These are phyloP conservation scores for Melastoma candidum DNA, from an alignment of 441 rosid species.

Conservation along the genomic window DNA sequence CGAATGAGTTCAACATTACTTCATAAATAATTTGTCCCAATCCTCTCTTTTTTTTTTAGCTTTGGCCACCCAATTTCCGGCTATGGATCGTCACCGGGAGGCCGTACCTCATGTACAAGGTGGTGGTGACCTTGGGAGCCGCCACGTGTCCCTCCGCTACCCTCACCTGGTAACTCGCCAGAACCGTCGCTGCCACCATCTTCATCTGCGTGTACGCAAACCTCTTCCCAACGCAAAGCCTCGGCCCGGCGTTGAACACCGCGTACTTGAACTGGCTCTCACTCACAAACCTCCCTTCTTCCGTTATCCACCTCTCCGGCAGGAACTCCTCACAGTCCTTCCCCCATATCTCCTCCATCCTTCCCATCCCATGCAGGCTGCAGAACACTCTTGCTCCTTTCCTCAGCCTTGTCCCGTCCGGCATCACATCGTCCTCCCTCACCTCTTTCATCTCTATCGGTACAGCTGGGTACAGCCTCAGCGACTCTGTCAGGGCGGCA, in stretches of 20 bases:
- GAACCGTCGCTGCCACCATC: constrained; percentile 66
- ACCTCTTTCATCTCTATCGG: constrained; percentile 67
- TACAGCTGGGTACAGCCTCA: constrained; percentile 66
- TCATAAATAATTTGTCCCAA: too few species aligned
- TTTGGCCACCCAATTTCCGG: too few species aligned
- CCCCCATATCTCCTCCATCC: constrained; percentile 62
- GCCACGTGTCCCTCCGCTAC: constrained; percentile 38
- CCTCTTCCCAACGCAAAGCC: constrained; percentile 60
- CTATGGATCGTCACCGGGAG: constrained; percentile 34
- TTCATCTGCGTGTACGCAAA: constrained; percentile 78
- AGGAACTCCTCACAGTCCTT: constrained; percentile 52
- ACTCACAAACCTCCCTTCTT: constrained; percentile 36
- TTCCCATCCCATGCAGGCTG: constrained; percentile 48
- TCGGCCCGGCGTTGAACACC: constrained; percentile 67
- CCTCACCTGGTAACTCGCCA: constrained; percentile 46
- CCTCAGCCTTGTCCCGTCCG: constrained; percentile 37
- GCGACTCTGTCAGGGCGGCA: constrained; percentile 62
- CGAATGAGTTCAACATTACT: too few species aligned
- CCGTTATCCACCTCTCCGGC: constrained; percentile 67
- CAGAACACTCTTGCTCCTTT: constrained; percentile 41
- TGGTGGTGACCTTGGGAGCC: constrained; percentile 52
- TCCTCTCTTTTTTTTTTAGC: too few species aligned
- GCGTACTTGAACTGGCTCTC: constrained; percentile 68
- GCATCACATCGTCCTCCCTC: constrained; percentile 40
- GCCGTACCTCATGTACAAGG: constrained; percentile 70